Conservation (phyloP, 108 stramenopile species). For the Nitzschia sp. region DNA sequence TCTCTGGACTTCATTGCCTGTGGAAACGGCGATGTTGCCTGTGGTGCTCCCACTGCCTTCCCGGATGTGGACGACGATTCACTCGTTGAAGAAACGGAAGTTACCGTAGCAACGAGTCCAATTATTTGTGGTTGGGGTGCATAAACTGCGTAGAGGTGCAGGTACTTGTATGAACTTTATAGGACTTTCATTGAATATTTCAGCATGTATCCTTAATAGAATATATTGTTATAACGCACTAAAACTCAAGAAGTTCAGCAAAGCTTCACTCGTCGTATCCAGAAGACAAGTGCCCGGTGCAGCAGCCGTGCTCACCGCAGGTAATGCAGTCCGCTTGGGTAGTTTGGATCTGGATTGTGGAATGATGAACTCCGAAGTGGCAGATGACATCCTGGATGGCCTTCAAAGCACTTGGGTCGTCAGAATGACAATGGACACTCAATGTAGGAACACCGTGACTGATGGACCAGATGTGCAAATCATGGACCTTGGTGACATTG, state of each 20-base stretch:
- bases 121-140: slow-evolving; percentile 5
- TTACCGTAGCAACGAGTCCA: not conserved
- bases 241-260: too few species aligned
- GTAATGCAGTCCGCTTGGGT: slow-evolving; percentile 47
- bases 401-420: slow-evolving; percentile 18
- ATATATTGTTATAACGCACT: too few species aligned
- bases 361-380: slow-evolving; percentile 53
- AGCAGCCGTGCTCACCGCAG: slow-evolving; percentile 23
- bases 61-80: not conserved
- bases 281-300: slow-evolving; percentile 5
- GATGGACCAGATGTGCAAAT: slow-evolving; percentile 90
- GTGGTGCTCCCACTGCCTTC: not conserved
- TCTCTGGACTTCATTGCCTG: slow-evolving; percentile 13
- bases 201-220: too few species aligned
- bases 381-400: slow-evolving; percentile 18
- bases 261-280: not conserved
- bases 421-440: slow-evolving; percentile 52
- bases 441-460: slow-evolving; percentile 55
- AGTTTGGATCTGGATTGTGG: slow-evolving; percentile 66
- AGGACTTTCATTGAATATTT: too few species aligned
- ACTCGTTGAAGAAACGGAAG: not conserved
- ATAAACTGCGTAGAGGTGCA: not conserved
- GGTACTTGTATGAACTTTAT: too few species aligned
- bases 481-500: slow-evolving; percentile 82
- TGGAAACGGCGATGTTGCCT: slow-evolving; percentile 4